Evolutionary conservation across 169 alveolate genomes (phyloP).

Genomic region (Cystoisospora suis): DNA sequence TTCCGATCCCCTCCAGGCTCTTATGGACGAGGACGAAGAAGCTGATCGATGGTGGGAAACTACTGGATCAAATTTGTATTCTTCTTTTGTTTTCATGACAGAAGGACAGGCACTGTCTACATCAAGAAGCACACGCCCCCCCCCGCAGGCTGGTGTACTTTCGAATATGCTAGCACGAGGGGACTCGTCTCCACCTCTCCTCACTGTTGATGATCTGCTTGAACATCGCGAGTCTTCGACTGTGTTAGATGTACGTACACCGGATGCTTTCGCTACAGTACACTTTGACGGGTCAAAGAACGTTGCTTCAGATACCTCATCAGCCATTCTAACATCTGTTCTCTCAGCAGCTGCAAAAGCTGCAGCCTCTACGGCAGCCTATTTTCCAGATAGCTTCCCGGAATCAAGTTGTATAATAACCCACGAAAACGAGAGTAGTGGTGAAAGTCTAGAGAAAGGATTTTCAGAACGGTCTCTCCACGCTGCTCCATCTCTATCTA

Average conservation of each 20-base stretch:
- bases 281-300: slow-evolving; percentile 12
- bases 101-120: neutral
- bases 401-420: neutral
- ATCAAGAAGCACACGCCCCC: neutral
- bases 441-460: too few species aligned
- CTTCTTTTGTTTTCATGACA: neutral
- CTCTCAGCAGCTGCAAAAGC: neutral
- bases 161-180: neutral
- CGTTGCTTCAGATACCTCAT: slow-evolving; percentile 21
- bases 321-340: neutral
- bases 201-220: neutral
- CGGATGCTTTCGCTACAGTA: neutral
- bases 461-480: too few species aligned
- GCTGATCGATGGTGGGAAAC: slow-evolving; percentile 33
- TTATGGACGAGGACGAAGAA: neutral
- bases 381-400: neutral
- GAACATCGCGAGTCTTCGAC: neutral
- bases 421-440: neutral
- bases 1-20: neutral
- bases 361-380: neutral
- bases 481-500: too few species aligned
- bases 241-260: slow-evolving; percentile 52
- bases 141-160: too few species aligned
- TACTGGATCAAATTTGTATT: neutral
- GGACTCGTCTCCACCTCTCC: neutral